Base-by-base conservation (phyloP, 2,329 filamentous ascomycete species). In the Fusarium dimerum region DNA sequence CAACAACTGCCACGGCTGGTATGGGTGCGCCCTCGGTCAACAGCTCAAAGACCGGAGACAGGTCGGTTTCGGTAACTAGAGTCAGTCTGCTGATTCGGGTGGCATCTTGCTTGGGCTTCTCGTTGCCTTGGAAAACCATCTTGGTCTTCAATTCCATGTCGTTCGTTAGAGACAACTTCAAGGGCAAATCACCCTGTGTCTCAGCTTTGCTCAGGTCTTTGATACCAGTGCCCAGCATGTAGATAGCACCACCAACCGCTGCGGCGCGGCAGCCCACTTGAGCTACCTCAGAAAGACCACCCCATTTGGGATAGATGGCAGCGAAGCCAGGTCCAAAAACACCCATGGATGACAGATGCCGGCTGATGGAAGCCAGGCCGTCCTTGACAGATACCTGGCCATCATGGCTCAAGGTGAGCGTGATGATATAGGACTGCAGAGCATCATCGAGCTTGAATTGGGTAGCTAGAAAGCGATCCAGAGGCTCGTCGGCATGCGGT, bases 251-350 rank as follows among this genome's bases (percentile, higher is more conserved):
- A 36, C 93, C 93, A 7, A 99, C 94, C 17, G 93, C 93, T 56
- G 87, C 86, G 39, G 93, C 91, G 61, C 93, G 88, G 69, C 94
- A 97, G 5, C 87, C 90, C 20, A 96, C 92, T 76, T 99, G 93
- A 30, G 89, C 85, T 54, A 97, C 85, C 72, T 99, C 93, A 32
- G 91, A 88, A 43, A 89, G 79, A 29, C 93, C 92, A 43, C 93
- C 93, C 87, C 92, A 99, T 78, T 96, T 97, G 18, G 92, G 88
- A 60, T 96, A 84, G 12, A 99, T 85, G 43, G 91, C 90, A 47
- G 90, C 90, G 68, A 97, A 97, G 10, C 93, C 92, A 44, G 89
- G 83, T 0, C 93, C 93, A 63, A 97, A 93, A 5, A 90, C 76
- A 8, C 93, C 92, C 72, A 95, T 92, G 1, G 93, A 97, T 13